Base-by-base conservation (phyloP, 2,329 filamentous ascomycete genomes). In the Xylaria sp. region DNA sequence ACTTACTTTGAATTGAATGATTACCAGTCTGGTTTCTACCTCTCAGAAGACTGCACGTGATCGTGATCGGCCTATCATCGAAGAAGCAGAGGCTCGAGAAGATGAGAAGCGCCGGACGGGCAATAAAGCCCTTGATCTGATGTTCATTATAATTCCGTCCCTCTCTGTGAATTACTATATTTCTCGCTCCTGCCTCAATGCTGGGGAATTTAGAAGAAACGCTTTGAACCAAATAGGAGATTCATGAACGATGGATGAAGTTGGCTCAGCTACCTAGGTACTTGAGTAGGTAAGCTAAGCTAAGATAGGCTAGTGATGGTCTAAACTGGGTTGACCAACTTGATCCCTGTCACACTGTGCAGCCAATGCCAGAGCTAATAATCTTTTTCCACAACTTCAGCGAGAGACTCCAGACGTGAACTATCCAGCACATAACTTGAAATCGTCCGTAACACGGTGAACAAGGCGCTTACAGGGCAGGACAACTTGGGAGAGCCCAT, bases 331-430 rank as follows among this genome's bases (percentile, higher is more conserved):
- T 3, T 28, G 28, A 28, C 28, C 28, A 28, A 28, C 28, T 28
- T 62, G 46, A 23, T 3, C 46, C 59, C 37, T 67, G 64, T 57
- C 55, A 10, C 13, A 13, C 57, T 37, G 37, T 25, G 52, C 63
- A 59, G 55, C 50, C 46, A 64, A 55, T 51, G 25, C 41, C 44
- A 50, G 57, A 65, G 56, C 55, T 67, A 65, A 62, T 58, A 50
- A 66, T 59, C 46, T 63, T 69, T 46, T 71, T 71, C 34, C 64
- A 63, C 70, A 71, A 67, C 41, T 65, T 0, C 37, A 63, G n/a
- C n/a, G n/a, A n/a, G n/a, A n/a, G 62, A 46, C 65, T 51, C 56
- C 12, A 12, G 13, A 23, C 7, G 3, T 2, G 1, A 48, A 37
- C 9, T 61, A 59, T 9, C 52, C 20, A 3, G 9, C 7, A 12